phyloP scores from a whole-genome alignment of 208 protist genomes.

The Plasmodiophora brassicae region DNA sequence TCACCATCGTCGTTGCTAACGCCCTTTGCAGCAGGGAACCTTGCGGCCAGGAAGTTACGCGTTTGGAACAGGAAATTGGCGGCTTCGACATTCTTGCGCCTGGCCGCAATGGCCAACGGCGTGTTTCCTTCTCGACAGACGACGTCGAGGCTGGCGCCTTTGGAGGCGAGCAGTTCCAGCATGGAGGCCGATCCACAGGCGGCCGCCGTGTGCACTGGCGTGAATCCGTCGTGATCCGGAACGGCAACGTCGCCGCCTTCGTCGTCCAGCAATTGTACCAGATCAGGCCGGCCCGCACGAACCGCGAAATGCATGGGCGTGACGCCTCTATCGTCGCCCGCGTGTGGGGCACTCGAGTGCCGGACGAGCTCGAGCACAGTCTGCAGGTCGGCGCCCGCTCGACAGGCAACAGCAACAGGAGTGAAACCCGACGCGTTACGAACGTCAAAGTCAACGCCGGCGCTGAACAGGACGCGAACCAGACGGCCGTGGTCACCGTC shows the following conservation, averaged over 20 bases:
- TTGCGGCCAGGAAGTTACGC: background rate
- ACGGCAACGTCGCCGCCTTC: background rate
- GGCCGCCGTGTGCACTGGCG: background rate
- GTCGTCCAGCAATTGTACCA: background rate
- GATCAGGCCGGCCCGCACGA: background rate
- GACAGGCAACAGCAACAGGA: background rate
- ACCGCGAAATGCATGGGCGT: background rate
- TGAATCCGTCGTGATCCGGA: background rate
- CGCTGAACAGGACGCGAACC: slow-evolving; percentile 18
- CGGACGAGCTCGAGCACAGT: background rate
- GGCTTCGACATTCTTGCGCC: background rate
- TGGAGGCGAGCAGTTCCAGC: background rate
- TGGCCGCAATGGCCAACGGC: background rate
- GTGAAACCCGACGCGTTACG: background rate
- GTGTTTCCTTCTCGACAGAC: background rate
- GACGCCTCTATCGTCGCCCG: background rate
- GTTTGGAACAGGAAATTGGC: background rate
- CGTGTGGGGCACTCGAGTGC: background rate
- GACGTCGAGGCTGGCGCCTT: background rate
- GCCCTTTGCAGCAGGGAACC: too few relatives aligned
- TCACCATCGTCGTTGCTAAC: background rate
- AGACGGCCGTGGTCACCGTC: background rate
- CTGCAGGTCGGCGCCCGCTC: background rate
- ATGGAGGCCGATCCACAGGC: background rate
- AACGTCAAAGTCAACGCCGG: background rate